A percentile compares a stretch with the other conserved stretches of the same genome.
These are phyloP conservation scores for Chaetoceros tenuissimus DNA, from an alignment of 108 stramenopile species.

Conservation along the genomic window DNA sequence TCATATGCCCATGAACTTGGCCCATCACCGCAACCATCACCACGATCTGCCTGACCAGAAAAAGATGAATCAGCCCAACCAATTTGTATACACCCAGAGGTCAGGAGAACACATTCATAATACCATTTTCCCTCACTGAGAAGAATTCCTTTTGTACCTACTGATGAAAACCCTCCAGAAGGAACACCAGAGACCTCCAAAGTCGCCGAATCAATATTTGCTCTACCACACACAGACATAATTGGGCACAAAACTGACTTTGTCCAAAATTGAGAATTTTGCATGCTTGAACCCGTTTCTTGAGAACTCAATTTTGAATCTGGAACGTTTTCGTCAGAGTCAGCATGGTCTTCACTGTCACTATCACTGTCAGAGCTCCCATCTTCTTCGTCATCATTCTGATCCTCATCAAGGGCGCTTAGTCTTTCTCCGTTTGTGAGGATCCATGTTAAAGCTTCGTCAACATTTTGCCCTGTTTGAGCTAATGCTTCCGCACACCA, in stretches of 20 bases:
- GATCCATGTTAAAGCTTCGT: constrained; percentile 95
- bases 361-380: constrained; percentile 31
- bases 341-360: constrained; percentile 38
- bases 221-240: constrained; percentile 60
- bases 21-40: constrained; percentile 92
- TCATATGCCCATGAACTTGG: constrained; percentile 92
- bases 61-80: constrained; percentile 91
- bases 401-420: constrained; percentile 56
- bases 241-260: constrained; percentile 43
- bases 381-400: constrained; percentile 63
- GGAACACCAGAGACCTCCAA: constrained; percentile 68
- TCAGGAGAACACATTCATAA: constrained; percentile 83
- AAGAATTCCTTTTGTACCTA: constrained; percentile 78
- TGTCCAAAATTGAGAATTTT: background rate
- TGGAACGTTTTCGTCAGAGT: constrained; percentile 14
- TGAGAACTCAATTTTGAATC: background rate
- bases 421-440: constrained; percentile 86
- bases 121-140: constrained; percentile 88
- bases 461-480: constrained; percentile 86
- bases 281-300: constrained; percentile 1
- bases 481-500: constrained; percentile 90
- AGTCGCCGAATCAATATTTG: constrained; percentile 53
- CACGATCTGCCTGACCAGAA: constrained; percentile 76
- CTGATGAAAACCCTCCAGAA: constrained; percentile 77
- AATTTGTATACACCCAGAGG: constrained; percentile 90